phyloP scores from a whole-genome alignment of 768 basidiomycete genomes.

The Coprinopsis cinerea region DNA sequence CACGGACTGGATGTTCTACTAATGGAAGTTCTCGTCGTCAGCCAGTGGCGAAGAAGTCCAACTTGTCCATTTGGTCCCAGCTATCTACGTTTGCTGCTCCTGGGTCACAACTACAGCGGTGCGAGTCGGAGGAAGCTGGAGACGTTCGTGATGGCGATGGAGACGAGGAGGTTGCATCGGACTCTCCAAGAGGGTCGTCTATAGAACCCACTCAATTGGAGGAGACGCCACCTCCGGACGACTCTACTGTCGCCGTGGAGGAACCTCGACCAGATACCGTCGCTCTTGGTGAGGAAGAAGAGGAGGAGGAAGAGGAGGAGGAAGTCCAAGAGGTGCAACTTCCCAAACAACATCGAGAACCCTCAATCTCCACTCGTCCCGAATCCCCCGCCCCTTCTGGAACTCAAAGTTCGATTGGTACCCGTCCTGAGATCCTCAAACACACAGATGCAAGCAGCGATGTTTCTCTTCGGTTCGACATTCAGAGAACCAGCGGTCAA shows the following conservation, averaged over 20 bases:
- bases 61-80: background rate
- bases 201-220: no score
- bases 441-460: slow-evolving; percentile 21
- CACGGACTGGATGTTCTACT: background rate
- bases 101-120: background rate
- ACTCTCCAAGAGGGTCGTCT: background rate
- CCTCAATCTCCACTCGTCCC: slow-evolving; percentile 17
- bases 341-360: background rate
- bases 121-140: background rate
- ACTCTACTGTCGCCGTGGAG: background rate
- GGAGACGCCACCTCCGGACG: background rate
- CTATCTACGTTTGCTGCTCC: background rate
- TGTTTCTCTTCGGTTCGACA: slow-evolving; percentile 23
- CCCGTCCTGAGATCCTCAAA: slow-evolving; percentile 37
- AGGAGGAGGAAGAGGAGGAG: slow-evolving; percentile 1
- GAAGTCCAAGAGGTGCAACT: slow-evolving; percentile 17
- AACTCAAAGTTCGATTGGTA: slow-evolving; percentile 11
- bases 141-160: slow-evolving; percentile 7
- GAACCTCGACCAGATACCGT: background rate
- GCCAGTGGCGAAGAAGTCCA: background rate
- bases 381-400: slow-evolving; percentile 12
- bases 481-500: slow-evolving; percentile 19
- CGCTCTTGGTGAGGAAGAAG: background rate
- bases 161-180: background rate
- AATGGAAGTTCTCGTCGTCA: background rate